These are phyloP conservation scores for Russula griseocarnosa DNA, from an alignment of 768 basidiomycete species.

Conservation along the genomic window DNA sequence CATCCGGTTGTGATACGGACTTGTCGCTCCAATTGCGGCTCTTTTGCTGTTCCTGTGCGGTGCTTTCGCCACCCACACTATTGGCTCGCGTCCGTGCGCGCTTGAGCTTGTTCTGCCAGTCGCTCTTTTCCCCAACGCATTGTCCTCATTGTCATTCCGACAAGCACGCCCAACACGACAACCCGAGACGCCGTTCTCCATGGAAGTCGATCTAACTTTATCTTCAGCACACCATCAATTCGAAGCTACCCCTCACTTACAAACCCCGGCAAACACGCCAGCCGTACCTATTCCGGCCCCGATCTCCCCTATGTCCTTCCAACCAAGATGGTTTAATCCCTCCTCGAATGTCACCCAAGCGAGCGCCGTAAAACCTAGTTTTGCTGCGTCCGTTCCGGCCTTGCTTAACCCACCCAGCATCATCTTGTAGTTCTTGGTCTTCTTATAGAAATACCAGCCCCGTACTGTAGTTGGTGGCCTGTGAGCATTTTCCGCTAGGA, in stretches of 20 bases:
- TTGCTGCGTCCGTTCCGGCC: conserved; percentile 53
- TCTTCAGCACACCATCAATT: conserved; percentile 18
- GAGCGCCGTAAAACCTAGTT: conserved; percentile 45
- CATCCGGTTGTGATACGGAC: conserved; percentile 4
- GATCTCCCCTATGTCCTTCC: conserved; percentile 46
- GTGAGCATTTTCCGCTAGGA: conserved; percentile 91
- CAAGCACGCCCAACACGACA: conserved; percentile 50
- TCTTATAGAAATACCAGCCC: conserved; percentile 96
- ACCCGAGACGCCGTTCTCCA: conserved; percentile 22
- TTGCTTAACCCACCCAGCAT: conserved; percentile 67
- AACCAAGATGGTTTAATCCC: conserved; percentile 37
- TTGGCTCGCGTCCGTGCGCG: conserved; percentile 31
- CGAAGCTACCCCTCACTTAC: conserved; percentile 37
- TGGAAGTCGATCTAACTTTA: conserved; percentile 26
- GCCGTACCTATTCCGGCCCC: conserved; percentile 66
- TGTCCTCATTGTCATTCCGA: conserved; percentile 52
- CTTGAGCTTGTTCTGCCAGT: conserved; percentile 31
- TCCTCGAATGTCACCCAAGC: conserved; percentile 52
- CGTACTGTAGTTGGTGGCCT: conserved; percentile 77
- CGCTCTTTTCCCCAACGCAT: conserved; percentile 34
- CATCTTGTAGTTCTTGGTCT: conserved; percentile 90
- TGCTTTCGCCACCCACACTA: conserved; percentile 21
- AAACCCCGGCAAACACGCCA: conserved; percentile 51
- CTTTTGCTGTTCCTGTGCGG: conserved; percentile 21
- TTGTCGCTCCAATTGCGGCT: conserved; percentile 7